Base-by-base conservation (phyloP, 768 basidiomycete species). In the Naganishia vishniacii region DNA sequence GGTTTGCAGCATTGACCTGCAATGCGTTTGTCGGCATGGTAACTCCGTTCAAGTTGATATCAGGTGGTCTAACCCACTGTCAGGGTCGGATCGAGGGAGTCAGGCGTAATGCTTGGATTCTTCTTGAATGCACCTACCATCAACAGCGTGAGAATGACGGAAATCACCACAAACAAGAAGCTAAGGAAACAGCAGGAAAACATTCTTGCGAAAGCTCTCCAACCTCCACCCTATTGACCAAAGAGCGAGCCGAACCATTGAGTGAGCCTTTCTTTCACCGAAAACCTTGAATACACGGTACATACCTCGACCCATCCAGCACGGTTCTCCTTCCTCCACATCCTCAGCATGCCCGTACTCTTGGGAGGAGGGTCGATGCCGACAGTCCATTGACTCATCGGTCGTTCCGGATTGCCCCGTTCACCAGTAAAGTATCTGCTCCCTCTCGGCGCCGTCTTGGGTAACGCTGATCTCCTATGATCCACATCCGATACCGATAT, bases 301-400 rank as follows among this genome's bases (percentile, higher is more conserved):
- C 72, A 40, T 61, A 76, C 75, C 62, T 72, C 73, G 18, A 64
- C 69, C 74, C 74, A 77, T 42, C 75, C 71, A n/a, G 74, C 76
- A 26, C 76, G 47, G 56, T 77, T 73, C 61, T 72, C 76, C 64
- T 77, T 77, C 45, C 76, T 70, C 76, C 76, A 77, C 70, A 73
- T 73, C 23, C 76, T 41, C 58, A 77, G 60, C 42, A 75, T 73
- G n/a, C 76, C 76, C 8, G 76, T 77, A 65, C 71, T 72, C 37
- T 67, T 66, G 2, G 73, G 68, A 44, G 69, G 66, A 2, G 66
- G 68, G 11, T 64, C 63, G 16, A 64, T 46, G 18, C 63, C 63
- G 23, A 46, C 59, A 20, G 62, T 63, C 62, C 62, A 63, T 29
- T 63, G 62, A 56, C 62, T 63, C 40, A 51, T 51, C n/a, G 62